A percentile compares a stretch with the other conserved stretches of the same genome.
Evolutionary conservation across 2,329 filamentous ascomycete species (phyloP).

Genomic region (Aspergillus novoparasiticus): DNA sequence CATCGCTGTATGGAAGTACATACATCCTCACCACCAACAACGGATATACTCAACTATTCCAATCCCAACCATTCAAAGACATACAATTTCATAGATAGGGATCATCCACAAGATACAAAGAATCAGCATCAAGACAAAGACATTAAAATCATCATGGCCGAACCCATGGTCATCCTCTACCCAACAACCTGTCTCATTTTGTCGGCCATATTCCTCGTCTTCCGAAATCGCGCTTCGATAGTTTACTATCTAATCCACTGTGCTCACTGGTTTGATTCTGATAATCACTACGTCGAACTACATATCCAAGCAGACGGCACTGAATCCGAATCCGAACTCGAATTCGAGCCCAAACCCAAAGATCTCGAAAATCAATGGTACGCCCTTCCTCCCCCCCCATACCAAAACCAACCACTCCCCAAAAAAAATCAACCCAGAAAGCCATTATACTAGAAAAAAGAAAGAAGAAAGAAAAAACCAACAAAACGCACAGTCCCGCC

Average conservation of each 20-base stretch:
- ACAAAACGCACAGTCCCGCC: background rate
- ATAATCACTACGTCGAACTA: background rate
- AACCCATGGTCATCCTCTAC: conserved; percentile 15
- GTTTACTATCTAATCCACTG: background rate
- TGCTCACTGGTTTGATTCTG: background rate
- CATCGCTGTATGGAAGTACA: background rate
- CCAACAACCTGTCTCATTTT: conserved; percentile 21
- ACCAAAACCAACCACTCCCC: background rate
- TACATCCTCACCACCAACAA: background rate
- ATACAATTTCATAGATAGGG: background rate
- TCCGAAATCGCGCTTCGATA: conserved; percentile 6
- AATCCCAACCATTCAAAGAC: background rate
- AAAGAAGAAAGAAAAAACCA: background rate
- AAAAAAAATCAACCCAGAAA: too few relatives aligned
- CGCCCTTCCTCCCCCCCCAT: background rate
- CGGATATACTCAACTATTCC: background rate
- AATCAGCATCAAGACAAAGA: conserved; percentile 7
- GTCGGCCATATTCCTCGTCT: conserved; percentile 18
- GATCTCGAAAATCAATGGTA: background rate
- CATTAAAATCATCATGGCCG: conserved; percentile 14
- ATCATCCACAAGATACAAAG: background rate
- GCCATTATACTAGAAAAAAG: too few relatives aligned
- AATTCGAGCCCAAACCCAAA: background rate
- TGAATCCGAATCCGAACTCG: background rate
- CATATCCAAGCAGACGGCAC: background rate